Conservation (phyloP, 495 filamentous ascomycete species). For the Symbiotaphrina buchneri region DNA sequence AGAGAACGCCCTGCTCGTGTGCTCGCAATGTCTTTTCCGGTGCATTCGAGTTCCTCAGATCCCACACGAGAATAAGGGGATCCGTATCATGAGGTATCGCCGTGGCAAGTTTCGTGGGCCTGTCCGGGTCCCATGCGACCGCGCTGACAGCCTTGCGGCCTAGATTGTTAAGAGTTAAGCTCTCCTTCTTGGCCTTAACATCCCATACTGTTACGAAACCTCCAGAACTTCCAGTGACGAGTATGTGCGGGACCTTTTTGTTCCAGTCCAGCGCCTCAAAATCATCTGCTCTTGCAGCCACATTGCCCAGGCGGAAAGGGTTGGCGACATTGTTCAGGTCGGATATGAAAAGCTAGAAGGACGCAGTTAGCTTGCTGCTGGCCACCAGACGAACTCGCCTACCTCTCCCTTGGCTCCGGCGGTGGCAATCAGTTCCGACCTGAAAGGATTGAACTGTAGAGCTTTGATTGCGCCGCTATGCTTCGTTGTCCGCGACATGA, state of each 20-base stretch:
- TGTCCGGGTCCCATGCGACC: slow-evolving; percentile 91
- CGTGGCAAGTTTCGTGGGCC: slow-evolving; percentile 80
- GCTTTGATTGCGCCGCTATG: slow-evolving; percentile 87
- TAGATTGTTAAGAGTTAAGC: slow-evolving; percentile 78
- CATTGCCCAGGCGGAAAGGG: slow-evolving; percentile 71
- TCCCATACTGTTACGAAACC: slow-evolving; percentile 98
- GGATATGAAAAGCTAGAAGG: slow-evolving; percentile 54
- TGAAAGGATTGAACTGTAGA: slow-evolving; percentile 92
- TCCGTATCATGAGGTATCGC: slow-evolving; percentile 81
- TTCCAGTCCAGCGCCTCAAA: slow-evolving; percentile 96
- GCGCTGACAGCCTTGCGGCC: slow-evolving; percentile 85
- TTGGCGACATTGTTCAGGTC: slow-evolving; percentile 76
- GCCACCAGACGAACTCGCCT: slow-evolving; percentile 1
- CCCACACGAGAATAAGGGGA: slow-evolving; percentile 80
- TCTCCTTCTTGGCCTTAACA: slow-evolving; percentile 90
- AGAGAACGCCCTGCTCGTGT: slow-evolving; percentile 82
- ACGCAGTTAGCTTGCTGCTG: background rate
- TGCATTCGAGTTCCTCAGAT: slow-evolving; percentile 85
- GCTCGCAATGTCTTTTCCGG: slow-evolving; percentile 71
- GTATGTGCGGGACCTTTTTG: slow-evolving; percentile 87
- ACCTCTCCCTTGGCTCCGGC: slow-evolving; percentile 82
- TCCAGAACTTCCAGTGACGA: slow-evolving; percentile 82
- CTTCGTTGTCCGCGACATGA: slow-evolving; percentile 76
- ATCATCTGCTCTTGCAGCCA: slow-evolving; percentile 75
- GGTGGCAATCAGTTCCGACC: slow-evolving; percentile 77